A percentile compares a stretch with the other conserved stretches of the same genome.
phyloP scores from a whole-genome alignment of 2,329 filamentous ascomycete genomes.

The Colletotrichum sp. region DNA sequence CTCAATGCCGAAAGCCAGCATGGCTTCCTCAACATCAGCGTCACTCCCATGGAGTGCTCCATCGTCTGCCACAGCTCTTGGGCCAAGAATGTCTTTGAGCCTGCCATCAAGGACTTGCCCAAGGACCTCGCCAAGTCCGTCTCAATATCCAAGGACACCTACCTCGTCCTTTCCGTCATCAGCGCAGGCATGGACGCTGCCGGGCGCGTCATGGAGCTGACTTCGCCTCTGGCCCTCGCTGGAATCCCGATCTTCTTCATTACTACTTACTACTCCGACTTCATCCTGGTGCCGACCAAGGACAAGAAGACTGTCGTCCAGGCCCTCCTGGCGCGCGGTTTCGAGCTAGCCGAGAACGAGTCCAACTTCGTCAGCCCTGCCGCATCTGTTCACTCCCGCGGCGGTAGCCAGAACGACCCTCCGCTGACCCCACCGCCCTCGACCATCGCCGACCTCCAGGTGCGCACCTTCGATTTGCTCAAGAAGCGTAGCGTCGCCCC shows the following conservation, averaged over 20 bases:
- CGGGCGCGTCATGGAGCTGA: constrained; percentile 88
- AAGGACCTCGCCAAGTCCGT: constrained; percentile 57
- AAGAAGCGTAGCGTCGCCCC: constrained; percentile 77
- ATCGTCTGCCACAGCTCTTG: constrained; percentile 84
- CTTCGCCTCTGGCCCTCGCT: constrained; percentile 86
- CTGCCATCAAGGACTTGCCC: constrained; percentile 67
- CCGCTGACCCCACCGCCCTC: constrained; percentile 79
- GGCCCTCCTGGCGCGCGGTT: constrained; percentile 79
- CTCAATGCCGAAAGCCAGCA: constrained; percentile 62
- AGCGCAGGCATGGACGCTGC: constrained; percentile 91
- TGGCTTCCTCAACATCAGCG: constrained; percentile 89
- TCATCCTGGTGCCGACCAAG: constrained; percentile 85
- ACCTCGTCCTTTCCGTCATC: constrained; percentile 87
- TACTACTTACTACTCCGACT: constrained; percentile 97
- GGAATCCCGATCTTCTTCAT: constrained; percentile 98
- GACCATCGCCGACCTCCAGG: constrained; percentile 79
- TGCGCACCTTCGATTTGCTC: constrained; percentile 83
- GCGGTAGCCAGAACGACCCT: constrained; percentile 44
- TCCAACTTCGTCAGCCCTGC: constrained; percentile 67
- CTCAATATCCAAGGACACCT: constrained; percentile 81
- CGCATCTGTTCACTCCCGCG: constrained; percentile 41
- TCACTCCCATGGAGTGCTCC: constrained; percentile 92
- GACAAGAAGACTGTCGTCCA: constrained; percentile 76
- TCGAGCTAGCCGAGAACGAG: constrained; percentile 78
- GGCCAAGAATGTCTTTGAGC: constrained; percentile 76